Conservation (phyloP, 805 yeast genomes). For the Debaryomyces hansenii region DNA sequence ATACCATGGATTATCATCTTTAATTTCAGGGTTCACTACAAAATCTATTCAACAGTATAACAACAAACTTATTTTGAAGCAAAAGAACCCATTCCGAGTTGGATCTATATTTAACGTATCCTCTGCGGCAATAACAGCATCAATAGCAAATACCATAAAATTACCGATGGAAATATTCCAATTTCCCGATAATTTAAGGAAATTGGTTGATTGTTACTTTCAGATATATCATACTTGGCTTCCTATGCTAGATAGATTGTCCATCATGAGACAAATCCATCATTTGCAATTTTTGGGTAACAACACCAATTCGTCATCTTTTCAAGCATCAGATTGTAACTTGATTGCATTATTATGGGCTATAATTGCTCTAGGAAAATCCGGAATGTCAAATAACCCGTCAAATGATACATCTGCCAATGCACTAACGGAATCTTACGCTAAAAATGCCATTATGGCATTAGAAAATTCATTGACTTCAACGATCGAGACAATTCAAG, state of each 20-base stretch:
- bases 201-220: constrained; percentile 17
- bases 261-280: constrained; percentile 15
- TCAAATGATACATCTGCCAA: constrained; percentile 2
- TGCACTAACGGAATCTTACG: constrained; percentile 7
- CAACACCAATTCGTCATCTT: neutral
- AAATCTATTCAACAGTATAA: constrained; percentile 17
- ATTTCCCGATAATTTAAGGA: constrained; percentile 13
- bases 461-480: constrained; percentile 19
- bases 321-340: constrained; percentile 11
- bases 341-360: constrained; percentile 22
- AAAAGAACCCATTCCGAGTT: constrained; percentile 22
- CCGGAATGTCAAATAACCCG: constrained; percentile 3
- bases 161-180: constrained; percentile 18
- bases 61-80: constrained; percentile 4
- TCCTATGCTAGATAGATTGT: constrained; percentile 21
- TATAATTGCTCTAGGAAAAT: constrained; percentile 16
- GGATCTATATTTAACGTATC: constrained; percentile 22
- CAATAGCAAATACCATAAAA: constrained; percentile 9
- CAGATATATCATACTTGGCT: constrained; percentile 19
- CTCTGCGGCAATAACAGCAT: constrained; percentile 11
- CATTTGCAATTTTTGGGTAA: neutral
- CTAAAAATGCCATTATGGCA: constrained; percentile 20
- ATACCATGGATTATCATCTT: constrained; percentile 19
- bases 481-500: constrained; percentile 23
- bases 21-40: constrained; percentile 20